A percentile compares a stretch with the other conserved stretches of the same genome.
Evolutionary conservation across 139 green algal species (phyloP).

Genomic region (Tetratostichococcus sp.): DNA sequence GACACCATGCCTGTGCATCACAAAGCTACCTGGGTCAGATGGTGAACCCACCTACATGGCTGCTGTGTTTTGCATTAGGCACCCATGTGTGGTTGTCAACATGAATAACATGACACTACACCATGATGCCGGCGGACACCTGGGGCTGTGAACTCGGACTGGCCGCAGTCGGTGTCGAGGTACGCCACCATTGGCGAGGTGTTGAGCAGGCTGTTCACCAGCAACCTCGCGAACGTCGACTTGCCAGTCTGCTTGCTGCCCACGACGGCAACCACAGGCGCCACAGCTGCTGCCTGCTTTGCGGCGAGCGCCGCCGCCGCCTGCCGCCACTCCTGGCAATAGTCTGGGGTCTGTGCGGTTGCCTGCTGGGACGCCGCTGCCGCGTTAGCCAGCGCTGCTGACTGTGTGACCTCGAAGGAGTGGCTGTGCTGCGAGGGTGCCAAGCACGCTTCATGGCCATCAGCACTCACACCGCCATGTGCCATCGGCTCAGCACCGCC

Average conservation of each 20-base stretch:
- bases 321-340: not conserved
- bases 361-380: not conserved
- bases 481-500: no score
- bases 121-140: not conserved
- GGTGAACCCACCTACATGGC: not conserved
- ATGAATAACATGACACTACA: not conserved
- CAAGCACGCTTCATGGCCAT: no score
- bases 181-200: conserved; percentile 45
- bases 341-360: not conserved
- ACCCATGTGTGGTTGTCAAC: no score
- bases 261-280: conserved; percentile 37
- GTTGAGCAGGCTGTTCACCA: conserved; percentile 53
- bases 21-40: not conserved
- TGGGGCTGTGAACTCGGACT: conserved; percentile 80
- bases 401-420: not conserved
- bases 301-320: not conserved
- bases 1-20: conserved; percentile 60
- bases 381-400: not conserved
- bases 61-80: no score
- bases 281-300: not conserved
- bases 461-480: no score
- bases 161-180: conserved; percentile 82
- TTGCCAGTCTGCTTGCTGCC: conserved; percentile 82
- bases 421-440: not conserved
- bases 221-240: conserved; percentile 62